Percentiles rank a stretch among this genome's conserved stretches.
Evolutionary conservation across 768 basidiomycete genomes (phyloP).

Genomic region (Pleurotus giganteus): DNA sequence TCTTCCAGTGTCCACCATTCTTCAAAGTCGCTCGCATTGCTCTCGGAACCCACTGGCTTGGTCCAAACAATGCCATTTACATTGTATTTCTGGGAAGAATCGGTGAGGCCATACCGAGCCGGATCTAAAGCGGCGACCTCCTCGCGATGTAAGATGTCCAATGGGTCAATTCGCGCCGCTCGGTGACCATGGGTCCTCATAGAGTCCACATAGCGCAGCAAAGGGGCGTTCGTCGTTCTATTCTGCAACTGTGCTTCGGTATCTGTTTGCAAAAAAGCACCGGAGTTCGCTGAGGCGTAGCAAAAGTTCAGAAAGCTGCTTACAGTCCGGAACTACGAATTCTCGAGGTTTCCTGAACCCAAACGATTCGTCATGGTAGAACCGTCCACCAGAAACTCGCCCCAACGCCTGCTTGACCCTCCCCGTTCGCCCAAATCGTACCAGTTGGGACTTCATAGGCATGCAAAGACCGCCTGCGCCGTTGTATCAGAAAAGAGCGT

Average conservation of each 20-base stretch:
- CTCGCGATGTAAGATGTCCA: slow-evolving; percentile 85
- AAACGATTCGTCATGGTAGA: slow-evolving; percentile 79
- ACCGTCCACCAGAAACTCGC: slow-evolving; percentile 14
- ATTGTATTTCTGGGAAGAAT: slow-evolving; percentile 55
- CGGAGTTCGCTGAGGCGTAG: neutral
- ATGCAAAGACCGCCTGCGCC: neutral
- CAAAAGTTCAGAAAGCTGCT: slow-evolving; percentile 21
- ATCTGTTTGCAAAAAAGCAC: slow-evolving; percentile 36
- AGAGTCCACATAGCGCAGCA: slow-evolving; percentile 87
- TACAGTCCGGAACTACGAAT: slow-evolving; percentile 73
- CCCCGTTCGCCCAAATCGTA: neutral
- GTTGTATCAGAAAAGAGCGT: neutral
- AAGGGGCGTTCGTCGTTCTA: slow-evolving; percentile 67
- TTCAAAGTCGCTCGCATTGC: slow-evolving; percentile 23
- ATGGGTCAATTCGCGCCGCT: slow-evolving; percentile 82
- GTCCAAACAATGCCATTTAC: slow-evolving; percentile 86
- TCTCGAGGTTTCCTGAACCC: slow-evolving; percentile 66
- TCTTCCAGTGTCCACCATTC: slow-evolving; percentile 67
- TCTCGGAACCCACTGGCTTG: slow-evolving; percentile 34
- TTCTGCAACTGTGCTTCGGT: slow-evolving; percentile 64
- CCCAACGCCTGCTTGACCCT: neutral
- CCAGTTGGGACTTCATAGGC: slow-evolving; percentile 3
- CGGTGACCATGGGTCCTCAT: slow-evolving; percentile 84
- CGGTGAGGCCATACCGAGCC: slow-evolving; percentile 67
- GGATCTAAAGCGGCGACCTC: slow-evolving; percentile 76